These are phyloP conservation scores for Nicotiana knightiana DNA, from an alignment of 257 asterid species.

Conservation along the genomic window DNA sequence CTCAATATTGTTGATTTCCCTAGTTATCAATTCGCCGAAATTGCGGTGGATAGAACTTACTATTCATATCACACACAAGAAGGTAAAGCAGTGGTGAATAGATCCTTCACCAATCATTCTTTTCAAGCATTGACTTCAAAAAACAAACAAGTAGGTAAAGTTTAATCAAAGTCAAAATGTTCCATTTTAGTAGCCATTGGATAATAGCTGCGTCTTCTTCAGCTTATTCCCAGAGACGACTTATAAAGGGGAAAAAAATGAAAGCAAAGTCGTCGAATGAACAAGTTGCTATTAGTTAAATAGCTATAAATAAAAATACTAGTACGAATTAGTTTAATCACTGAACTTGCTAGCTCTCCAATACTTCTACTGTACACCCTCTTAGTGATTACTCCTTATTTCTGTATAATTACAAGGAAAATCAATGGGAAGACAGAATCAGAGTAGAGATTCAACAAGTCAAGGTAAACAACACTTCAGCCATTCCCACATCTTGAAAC, in stretches of 20 bases:
- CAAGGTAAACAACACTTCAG: slow-evolving; percentile 25
- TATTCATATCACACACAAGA: too few species aligned
- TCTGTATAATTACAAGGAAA: background rate
- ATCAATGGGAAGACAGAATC: background rate
- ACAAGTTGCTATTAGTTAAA: background rate
- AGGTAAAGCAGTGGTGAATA: background rate
- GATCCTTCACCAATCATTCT: too few species aligned
- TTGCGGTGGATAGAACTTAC: too few species aligned
- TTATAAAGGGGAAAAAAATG: background rate
- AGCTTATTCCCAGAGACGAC: background rate
- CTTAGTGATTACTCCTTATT: background rate
- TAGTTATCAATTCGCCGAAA: background rate
- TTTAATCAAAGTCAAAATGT: background rate
- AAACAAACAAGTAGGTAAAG: background rate
- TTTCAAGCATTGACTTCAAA: background rate
- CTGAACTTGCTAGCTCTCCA: background rate
- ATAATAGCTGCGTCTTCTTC: background rate
- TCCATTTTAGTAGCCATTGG: background rate
- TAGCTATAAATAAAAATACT: background rate
- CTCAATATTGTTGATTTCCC: background rate
- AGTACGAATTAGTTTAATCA: background rate
- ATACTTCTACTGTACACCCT: background rate
- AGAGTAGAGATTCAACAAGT: background rate
- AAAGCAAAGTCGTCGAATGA: background rate
- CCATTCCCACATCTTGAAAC: slow-evolving; percentile 25